Base-by-base conservation (phyloP, 2,329 filamentous ascomycete genomes). In the Aspergillus bombycis region DNA sequence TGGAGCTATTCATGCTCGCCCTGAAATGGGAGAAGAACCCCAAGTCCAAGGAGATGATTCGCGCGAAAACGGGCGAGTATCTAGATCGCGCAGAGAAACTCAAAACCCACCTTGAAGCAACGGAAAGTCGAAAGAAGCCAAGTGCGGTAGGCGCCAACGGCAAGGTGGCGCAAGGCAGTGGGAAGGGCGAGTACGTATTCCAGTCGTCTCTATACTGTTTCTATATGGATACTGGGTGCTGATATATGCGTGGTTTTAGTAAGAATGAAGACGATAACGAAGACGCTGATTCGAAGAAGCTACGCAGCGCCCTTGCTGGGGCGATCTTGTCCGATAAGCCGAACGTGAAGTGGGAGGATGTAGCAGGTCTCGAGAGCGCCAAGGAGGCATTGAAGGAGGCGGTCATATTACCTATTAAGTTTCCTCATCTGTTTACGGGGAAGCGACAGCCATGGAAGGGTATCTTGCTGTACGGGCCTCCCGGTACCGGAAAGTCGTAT, bases 11-110 rank as follows among this genome's bases (percentile, higher is more conserved):
- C 85, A 97, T 99, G 91, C 91, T 98, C 65, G 95, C 95, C 38
- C 86, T 99, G 65, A 99, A 99, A 85, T 99, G 94, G 94, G 95
- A 99, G 83, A 99, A 98, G 87, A 98, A 97, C 82, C 89, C 91
- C 67, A 94, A 94, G 72, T 94, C 93, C 68, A 98, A 98, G 84
- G 93, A 96, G 77, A 96, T 97, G 87, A 97, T 99, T 79, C 91
- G 95, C 71, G 89, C 91, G 72, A 98, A 98, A 84, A 93, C 94
- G 23, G 91, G 86, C 72, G 94, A 97, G 77, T 99, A 99, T 84
- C 97, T 99, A 91, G 94, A 97, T 81, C 92, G 95, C 67, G 95
- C 95, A 68, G 95, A 99, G 84, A 98, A 98, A 83, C 88, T 99
- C 68, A 99, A 99, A 81, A 88, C 90, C 61, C 95, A 98, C 77